Evolutionary conservation across 345 rosid species (phyloP), one percentile per base, ranked within the genome.

Genomic region (Eucalyptus erythrocorys): DNA sequence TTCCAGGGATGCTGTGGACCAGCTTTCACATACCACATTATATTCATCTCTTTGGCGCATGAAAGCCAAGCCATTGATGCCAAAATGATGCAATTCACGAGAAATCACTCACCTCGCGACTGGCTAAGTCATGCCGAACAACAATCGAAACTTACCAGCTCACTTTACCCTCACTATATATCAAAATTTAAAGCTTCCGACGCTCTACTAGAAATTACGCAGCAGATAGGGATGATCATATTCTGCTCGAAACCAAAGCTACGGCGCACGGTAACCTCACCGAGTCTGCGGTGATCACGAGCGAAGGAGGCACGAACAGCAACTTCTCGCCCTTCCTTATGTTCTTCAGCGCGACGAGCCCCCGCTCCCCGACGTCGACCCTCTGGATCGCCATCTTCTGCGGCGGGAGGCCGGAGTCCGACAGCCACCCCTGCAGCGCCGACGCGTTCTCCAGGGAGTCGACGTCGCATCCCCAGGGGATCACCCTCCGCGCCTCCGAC

Each of bases 301-400:
- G 99, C 86, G 96, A 87, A 50, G 98, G 99, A 90, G 99, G 99
- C 86, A 97, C 99, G 80, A 97, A 97, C 89, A 97, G 98, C 66
- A 97, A 91, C 90, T 96, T 97, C 93, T 97, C 99, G 37, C 96
- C 96, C 93, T 95, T 97, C 87, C 98, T 93, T 22, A 95, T 91
- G 85, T 94, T 97, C 92, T 95, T 95, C 88, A 95, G 91, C 71
- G 99, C 99, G 79, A 97, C 99, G 81, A 96, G 92, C 57, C 99
- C 99, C 89, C 99, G 92, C 91, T 97, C 99, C 19, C 99, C 99
- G 26, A 97, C 93, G 49, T 95, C 95, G 85, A 97, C 99, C 88
- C 87, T 93, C 88, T 96, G 92, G 43, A 97, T 95, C 21, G 91
- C 93, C 99, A 96, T 96, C 90, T 96, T 97, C 94, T 96, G 99